phyloP scores from a whole-genome alignment of 2,329 filamentous ascomycete species.

The Epicoccum nigrum region DNA sequence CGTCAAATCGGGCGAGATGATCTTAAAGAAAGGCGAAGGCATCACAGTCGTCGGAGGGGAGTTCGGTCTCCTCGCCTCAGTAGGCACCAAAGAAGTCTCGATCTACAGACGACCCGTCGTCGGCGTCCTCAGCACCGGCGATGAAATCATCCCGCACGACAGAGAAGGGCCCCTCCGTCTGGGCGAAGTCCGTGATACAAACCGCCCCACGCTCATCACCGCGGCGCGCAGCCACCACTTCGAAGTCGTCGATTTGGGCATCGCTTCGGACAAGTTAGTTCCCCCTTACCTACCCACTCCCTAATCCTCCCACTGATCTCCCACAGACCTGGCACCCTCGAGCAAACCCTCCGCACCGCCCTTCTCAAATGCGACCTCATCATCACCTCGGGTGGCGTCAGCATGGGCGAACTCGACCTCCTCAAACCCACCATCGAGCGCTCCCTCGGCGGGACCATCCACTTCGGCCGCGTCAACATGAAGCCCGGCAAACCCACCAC shows the following conservation, averaged over 20 bases:
- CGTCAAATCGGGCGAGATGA: slow-evolving; percentile 69
- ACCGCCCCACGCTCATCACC: slow-evolving; percentile 84
- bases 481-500: slow-evolving; percentile 98
- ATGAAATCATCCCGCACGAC: slow-evolving; percentile 85
- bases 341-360: slow-evolving; percentile 76
- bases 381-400: slow-evolving; percentile 91
- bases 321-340: slow-evolving; percentile 69
- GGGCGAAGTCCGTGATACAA: slow-evolving; percentile 92
- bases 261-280: slow-evolving; percentile 71
- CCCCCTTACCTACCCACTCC: neutral
- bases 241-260: slow-evolving; percentile 81
- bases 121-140: slow-evolving; percentile 89
- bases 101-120: slow-evolving; percentile 79
- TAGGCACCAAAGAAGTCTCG: slow-evolving; percentile 73
- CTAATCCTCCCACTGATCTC: slow-evolving; percentile 18
- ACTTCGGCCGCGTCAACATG: slow-evolving; percentile 96
- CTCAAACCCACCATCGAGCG: slow-evolving; percentile 96
- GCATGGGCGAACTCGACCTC: slow-evolving; percentile 96
- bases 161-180: slow-evolving; percentile 66
- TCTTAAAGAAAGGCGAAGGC: slow-evolving; percentile 79
- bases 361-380: slow-evolving; percentile 79
- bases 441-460: slow-evolving; percentile 85
- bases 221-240: slow-evolving; percentile 78
- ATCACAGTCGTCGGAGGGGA: slow-evolving; percentile 89
- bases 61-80: slow-evolving; percentile 85